Base-by-base conservation (phyloP, 805 yeast species). In the Barnettozyma sucrosica region DNA sequence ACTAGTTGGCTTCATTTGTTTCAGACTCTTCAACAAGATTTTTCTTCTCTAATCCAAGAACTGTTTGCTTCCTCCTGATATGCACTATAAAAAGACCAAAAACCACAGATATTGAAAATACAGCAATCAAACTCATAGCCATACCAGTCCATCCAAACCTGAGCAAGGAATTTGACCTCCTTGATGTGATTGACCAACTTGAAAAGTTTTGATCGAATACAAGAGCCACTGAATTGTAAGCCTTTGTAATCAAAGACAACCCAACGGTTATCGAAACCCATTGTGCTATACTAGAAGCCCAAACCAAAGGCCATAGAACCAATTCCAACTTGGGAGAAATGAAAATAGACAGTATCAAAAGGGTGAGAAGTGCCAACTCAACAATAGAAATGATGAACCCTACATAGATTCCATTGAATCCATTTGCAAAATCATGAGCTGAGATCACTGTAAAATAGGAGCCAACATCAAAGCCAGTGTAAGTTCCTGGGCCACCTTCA, bases 391-490 rank as follows among this genome's bases (percentile, higher is more conserved):
- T 23, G 11, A 37, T 23, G 37, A 43, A 43, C 3, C 45, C 45
- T 13, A 36, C 41, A 36, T 32, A 43, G 11, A 43, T 34, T 16
- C 41, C 45, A n/a, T 43, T 43, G 25, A 43, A 43, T 24, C 45
- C 45, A 13, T 33, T 36, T 24, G 33, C 26, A 9, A 24, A 23
- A 24, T 42, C 39, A 25, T 16, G 11, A 10, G 19, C 3, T 16
- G 7, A 18, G 16, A 19, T 16, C 23, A 21, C 7, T 24, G 41
- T 32, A 14, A 23, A 23, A 23, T 23, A 38, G 20, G 30, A 24
- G 7, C 32, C 32, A 21, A 33, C 23, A 16, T 18, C 16, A 7
- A n/a, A 19, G 5, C 38, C 37, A 30, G 37, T 20, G 19, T 30
- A 21, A 20, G 26, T n/a, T 11, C 41, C 41, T 16, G 13, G 25